phyloP scores from a whole-genome alignment of 495 filamentous ascomycete genomes.

The Viridothelium virens region DNA sequence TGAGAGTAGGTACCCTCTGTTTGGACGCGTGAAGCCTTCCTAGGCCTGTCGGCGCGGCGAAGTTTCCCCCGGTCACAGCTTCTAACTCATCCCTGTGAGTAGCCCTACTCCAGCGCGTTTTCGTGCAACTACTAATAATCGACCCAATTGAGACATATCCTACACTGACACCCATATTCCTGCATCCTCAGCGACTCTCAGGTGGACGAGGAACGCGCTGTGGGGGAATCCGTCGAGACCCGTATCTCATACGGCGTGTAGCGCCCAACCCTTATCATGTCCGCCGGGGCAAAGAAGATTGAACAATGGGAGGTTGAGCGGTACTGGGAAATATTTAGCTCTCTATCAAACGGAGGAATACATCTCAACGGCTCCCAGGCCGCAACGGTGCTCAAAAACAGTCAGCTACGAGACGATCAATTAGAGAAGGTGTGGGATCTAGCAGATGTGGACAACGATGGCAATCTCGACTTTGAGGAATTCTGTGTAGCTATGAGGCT shows the following conservation, averaged over 20 bases:
- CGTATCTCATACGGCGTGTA: background rate
- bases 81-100: no score
- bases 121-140: no score
- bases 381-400: conserved; percentile 92
- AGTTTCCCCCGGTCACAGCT: background rate
- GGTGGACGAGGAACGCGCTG: no score
- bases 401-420: conserved; percentile 83
- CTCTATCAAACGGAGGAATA: conserved; percentile 70
- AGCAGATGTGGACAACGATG: conserved; percentile 92
- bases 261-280: background rate
- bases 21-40: no score
- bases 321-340: conserved; percentile 98
- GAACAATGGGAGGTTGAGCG: conserved; percentile 93
- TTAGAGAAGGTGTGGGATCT: conserved; percentile 96
- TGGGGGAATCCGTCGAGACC: no score
- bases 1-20: background rate
- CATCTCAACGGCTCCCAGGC: conserved; percentile 86
- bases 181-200: no score
- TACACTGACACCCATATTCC: background rate
- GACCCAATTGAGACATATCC: background rate
- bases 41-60: background rate
- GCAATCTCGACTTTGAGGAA: conserved; percentile 96
- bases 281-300: conserved; percentile 54
- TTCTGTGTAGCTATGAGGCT: conserved; percentile 98
- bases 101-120: no score